These are phyloP conservation scores for Scedosporium dehoogii DNA, from an alignment of 2,329 filamentous ascomycete genomes.

Conservation along the genomic window DNA sequence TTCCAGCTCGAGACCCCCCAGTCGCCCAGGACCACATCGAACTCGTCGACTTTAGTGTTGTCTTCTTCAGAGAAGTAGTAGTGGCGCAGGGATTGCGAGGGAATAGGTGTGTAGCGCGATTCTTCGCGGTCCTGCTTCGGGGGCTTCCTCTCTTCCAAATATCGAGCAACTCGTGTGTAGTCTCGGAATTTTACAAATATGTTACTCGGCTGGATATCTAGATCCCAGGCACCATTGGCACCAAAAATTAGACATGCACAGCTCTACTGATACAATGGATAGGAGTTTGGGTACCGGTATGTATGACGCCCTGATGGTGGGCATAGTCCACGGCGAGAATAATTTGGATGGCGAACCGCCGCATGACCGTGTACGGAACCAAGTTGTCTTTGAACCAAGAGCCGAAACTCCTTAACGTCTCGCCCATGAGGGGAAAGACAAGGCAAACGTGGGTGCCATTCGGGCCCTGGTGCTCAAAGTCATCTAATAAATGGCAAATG, in stretches of 20 bases:
- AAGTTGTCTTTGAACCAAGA: conserved; percentile 8
- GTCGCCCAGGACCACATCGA: conserved; percentile 12
- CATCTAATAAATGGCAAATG: conserved; percentile 20
- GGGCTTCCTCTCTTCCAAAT: conserved; percentile 8
- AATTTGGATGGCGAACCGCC: conserved; percentile 12
- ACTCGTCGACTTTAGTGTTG: conserved; percentile 1
- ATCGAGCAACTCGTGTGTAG: conserved; percentile 9
- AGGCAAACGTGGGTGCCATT: conserved; percentile 23
- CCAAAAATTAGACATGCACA: not conserved
- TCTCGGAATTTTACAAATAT: conserved; percentile 15
- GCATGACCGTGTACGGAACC: conserved; percentile 11
- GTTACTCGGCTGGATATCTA: conserved; percentile 16
- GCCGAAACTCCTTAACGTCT: conserved; percentile 27
- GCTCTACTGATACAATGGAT: not conserved
- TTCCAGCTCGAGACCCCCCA: conserved; percentile 15
- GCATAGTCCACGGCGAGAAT: conserved; percentile 13
- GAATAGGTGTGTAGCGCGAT: conserved; percentile 7
- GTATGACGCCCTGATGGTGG: conserved; percentile 13
- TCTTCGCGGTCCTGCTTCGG: conserved; percentile 8
- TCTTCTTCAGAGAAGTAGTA: conserved; percentile 11
- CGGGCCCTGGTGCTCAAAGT: conserved; percentile 18
- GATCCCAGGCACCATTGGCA: not conserved
- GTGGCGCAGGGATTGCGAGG: conserved; percentile 6
- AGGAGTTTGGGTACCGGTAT: conserved; percentile 11
- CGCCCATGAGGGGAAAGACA: conserved; percentile 26